Base-by-base conservation (phyloP, 31 red algal species). In the Asparagopsis taxiformis region DNA sequence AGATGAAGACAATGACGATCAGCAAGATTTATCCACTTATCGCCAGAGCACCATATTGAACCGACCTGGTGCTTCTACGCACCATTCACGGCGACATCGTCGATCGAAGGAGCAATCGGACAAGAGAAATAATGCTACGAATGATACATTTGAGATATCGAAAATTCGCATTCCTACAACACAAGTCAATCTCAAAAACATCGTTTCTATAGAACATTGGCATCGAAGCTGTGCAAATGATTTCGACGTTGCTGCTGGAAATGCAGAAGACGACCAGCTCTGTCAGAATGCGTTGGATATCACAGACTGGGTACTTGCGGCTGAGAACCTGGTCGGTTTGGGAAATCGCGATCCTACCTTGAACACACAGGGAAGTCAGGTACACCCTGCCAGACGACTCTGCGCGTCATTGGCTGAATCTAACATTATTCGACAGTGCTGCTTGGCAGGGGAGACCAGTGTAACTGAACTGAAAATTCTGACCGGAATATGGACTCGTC, bases 321-420 rank as follows among this genome's bases (percentile, higher is more conserved):
- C 64, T 43, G 64, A 68, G 30, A 32, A 39, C 11, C 49, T 49
- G 6, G 38, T 68, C 3, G 64, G 64, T 7, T 68, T n/a, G 16
- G 22, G 21, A 50, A 3, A 8, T 16, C 17, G 21, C 4, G 31
- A 43, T n/a, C 20, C 19, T 20, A 19, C 19, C 13, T 19, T 21
- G 38, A 16, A 17, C 38, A 39, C 41, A 28, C 22, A 16, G 64
- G 30, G 30, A 32, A 48, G n/a, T 28, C 31, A 23, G 20, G 64
- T 19, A 20, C 30, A 32, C 30, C 23, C 64, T 46, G 41, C 37
- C 7, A 21, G 31, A 28, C 64, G 64, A 0, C 5, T 68, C 8
- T 44, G 32, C n/a, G 19, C 49, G 64, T 36, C 64, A 44, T 48
- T 68, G 20, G 34, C 37, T 17, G 64, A 68, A 68, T 68, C 64